Base-by-base conservation (phyloP, 2,329 filamentous ascomycete species). In the Ascochyta fabae region DNA sequence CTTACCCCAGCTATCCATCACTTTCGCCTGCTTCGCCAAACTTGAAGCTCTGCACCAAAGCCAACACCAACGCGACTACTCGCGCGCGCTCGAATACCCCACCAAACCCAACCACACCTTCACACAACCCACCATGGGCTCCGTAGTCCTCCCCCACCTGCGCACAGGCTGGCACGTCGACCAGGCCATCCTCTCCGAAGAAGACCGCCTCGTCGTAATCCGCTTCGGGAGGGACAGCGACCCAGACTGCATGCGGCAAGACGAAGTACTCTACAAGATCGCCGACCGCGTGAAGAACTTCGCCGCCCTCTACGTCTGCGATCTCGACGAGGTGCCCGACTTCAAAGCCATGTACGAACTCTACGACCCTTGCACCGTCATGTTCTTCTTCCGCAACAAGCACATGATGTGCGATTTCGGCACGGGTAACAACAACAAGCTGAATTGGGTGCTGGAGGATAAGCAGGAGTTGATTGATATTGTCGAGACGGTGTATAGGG, bases 391-490 rank as follows among this genome's bases (percentile, higher is more conserved):
- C 82, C 87, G 94, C 59, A 99, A 99, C 76, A 99, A 99, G 77
- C 92, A 97, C 79, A 98, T 98, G 87, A 96, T 96, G 90, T 92
- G 90, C 76, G 94, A 98, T 85, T 92, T 97, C 67, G 94, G 71
- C 7, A 99, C 95, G 1, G 95, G 95, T 63, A 96, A 99, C 80
- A 99, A 99, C 78, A 99, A 99, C 77, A 98, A 98, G 77, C 82
- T 97, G 66, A 97, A 97, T 75, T 96, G 92, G 88, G 91, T 96
- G 43, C 81, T 96, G 48, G 93, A 98, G 78, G 94, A 99, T 73
- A 98, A 99, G 80, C 94, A 98, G 77, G 95, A 99, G 80, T 82
- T 99, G 70, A 96, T 99, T 70, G 95, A 99, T 78, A 99, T 99
- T 64, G 88, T 98, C 72, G 95, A 99, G 83, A 97, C 93, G 4